phyloP scores from a whole-genome alignment of 148 eudicot genomes.

The Heliosperma pusillum region DNA sequence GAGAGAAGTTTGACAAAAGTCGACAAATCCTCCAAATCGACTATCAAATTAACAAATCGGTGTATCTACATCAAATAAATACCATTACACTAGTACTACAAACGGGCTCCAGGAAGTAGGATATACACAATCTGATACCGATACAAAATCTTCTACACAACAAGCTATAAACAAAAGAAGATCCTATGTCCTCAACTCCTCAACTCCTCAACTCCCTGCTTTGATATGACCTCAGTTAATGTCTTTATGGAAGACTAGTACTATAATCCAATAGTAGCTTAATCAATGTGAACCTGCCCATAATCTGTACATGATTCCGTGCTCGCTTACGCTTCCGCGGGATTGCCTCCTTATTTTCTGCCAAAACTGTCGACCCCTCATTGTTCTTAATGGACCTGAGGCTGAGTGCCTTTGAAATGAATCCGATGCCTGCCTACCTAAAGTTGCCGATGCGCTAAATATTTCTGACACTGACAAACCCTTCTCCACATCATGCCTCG shows the following conservation, averaged over 20 bases:
- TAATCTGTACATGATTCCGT: slow-evolving; percentile 44
- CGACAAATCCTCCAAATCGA: too few species aligned
- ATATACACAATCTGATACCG: neutral
- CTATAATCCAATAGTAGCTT: neutral
- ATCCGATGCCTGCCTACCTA: slow-evolving; percentile 33
- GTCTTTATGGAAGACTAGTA: neutral
- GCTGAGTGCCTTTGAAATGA: slow-evolving; percentile 60
- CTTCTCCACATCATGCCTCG: slow-evolving; percentile 49
- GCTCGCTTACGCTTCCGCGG: slow-evolving; percentile 65
- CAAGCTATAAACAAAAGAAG: slow-evolving; percentile 15
- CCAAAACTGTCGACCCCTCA: slow-evolving; percentile 45
- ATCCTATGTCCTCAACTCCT: neutral
- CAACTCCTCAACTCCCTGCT: too few species aligned
- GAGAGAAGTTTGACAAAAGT: too few species aligned
- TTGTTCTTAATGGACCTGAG: slow-evolving; percentile 56
- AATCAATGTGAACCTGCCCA: slow-evolving; percentile 60
- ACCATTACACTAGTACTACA: too few species aligned
- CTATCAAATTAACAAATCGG: too few species aligned
- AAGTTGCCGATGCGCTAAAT: slow-evolving; percentile 31
- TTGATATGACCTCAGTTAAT: slow-evolving; percentile 3
- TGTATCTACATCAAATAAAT: too few species aligned
- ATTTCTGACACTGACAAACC: slow-evolving; percentile 50
- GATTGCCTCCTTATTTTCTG: slow-evolving; percentile 48
- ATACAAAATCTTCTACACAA: slow-evolving; percentile 25
- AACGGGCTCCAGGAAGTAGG: too few species aligned